phyloP scores from a whole-genome alignment of 1,284 basidiomycete genomes.

The Melampsora larici-populina region DNA sequence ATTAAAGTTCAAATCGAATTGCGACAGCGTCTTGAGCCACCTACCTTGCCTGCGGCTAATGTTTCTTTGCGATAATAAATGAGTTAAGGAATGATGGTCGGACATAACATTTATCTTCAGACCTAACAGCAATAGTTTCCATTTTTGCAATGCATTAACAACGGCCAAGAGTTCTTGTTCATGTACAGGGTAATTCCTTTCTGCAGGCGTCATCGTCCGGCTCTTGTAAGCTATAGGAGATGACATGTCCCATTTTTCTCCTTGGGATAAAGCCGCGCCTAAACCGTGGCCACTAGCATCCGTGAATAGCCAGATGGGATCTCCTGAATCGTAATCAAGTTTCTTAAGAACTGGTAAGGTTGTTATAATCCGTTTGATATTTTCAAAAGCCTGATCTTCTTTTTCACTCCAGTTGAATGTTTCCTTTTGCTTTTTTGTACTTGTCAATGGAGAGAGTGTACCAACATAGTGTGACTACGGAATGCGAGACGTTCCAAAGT shows the following conservation, averaged over 20 bases:
- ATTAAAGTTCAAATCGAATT: slow-evolving; percentile 42
- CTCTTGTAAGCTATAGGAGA: too few relatives aligned
- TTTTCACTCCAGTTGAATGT: background rate
- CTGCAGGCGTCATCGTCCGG: slow-evolving; percentile 35
- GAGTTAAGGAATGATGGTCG: too few relatives aligned
- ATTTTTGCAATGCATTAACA: background rate
- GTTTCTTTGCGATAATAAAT: background rate
- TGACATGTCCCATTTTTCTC: background rate
- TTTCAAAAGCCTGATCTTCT: background rate
- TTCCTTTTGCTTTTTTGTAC: background rate
- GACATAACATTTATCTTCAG: too few relatives aligned
- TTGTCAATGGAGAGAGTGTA: background rate
- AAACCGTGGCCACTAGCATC: slow-evolving; percentile 32
- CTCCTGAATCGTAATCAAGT: too few relatives aligned
- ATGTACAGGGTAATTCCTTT: slow-evolving; percentile 45
- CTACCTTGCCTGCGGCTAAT: background rate
- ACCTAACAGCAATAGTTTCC: too few relatives aligned
- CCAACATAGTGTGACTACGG: too few relatives aligned
- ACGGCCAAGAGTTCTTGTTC: background rate
- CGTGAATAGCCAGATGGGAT: slow-evolving; percentile 42
- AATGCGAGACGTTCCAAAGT: too few relatives aligned
- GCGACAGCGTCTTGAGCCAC: background rate
- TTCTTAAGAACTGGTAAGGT: too few relatives aligned
- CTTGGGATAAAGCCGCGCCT: slow-evolving; percentile 42
- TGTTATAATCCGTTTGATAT: too few relatives aligned